A percentile compares a stretch with the other conserved stretches of the same genome.
Conservation (phyloP, 306 rosid species). For the Vicia sativa region DNA sequence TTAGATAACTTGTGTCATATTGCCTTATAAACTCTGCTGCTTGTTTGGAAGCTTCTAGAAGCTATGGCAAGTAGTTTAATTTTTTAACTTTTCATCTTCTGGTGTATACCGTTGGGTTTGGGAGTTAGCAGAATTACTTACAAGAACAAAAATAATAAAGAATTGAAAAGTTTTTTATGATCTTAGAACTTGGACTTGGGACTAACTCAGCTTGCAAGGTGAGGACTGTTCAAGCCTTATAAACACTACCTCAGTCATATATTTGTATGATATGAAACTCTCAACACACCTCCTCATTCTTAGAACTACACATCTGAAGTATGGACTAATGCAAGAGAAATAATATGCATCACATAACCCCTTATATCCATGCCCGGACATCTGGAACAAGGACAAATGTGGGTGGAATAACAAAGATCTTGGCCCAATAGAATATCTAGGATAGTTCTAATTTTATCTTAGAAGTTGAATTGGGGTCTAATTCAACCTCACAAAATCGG, state of each 20-base stretch:
- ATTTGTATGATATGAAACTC: not conserved
- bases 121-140: not conserved
- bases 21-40: conserved; percentile 1
- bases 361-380: not conserved
- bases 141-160: conserved; percentile 8
- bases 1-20: not conserved
- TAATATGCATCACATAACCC: not conserved
- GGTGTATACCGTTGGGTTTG: not conserved
- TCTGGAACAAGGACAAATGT: not conserved
- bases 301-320: not conserved
- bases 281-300: conserved; percentile 1
- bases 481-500: not conserved
- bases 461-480: not conserved
- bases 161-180: conserved; percentile 1
- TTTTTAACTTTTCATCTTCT: not conserved
- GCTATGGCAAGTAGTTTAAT: not conserved
- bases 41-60: not conserved
- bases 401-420: not conserved
- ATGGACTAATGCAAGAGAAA: not conserved
- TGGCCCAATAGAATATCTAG: not conserved
- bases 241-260: not conserved
- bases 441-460: conserved; percentile 1
- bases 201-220: not conserved
- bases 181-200: not conserved
- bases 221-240: not conserved